Evolutionary conservation across 345 rosid genomes (phyloP).

Genomic region (Lenwebbia sp.): DNA sequence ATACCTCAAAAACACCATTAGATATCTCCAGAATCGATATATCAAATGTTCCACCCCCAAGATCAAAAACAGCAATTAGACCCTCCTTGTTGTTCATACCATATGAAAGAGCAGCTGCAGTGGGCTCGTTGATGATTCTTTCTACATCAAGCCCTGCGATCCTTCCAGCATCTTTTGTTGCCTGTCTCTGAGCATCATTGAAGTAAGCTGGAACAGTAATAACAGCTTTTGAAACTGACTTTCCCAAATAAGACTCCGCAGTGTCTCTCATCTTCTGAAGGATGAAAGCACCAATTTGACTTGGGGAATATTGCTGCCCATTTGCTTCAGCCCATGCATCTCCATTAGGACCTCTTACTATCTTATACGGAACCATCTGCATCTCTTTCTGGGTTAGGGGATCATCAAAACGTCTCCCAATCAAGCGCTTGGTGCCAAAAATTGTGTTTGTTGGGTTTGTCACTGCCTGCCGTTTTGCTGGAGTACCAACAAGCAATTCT

Average conservation of each 20-base stretch:
- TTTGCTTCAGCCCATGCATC: conserved; percentile 36
- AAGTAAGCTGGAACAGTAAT: conserved; percentile 34
- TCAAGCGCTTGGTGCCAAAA: conserved; percentile 27
- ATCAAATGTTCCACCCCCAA: conserved; percentile 34
- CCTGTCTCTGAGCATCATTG: conserved; percentile 35
- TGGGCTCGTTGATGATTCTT: conserved; percentile 34
- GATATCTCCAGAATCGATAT: conserved; percentile 30
- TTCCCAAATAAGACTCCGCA: conserved; percentile 28
- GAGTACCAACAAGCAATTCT: conserved; percentile 27
- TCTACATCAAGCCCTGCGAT: conserved; percentile 29
- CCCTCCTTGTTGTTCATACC: conserved; percentile 36
- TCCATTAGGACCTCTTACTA: conserved; percentile 25
- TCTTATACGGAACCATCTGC: conserved; percentile 26
- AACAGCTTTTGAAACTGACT: conserved; percentile 23
- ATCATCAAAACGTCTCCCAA: conserved; percentile 27
- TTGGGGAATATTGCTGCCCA: conserved; percentile 25
- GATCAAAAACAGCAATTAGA: conserved; percentile 32
- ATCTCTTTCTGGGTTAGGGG: conserved; percentile 26
- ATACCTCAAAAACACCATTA: conserved; percentile 36
- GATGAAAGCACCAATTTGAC: conserved; percentile 26
- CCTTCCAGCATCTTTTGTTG: conserved; percentile 36
- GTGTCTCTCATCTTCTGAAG: conserved; percentile 28
- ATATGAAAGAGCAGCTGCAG: conserved; percentile 36
- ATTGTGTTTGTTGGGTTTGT: conserved; percentile 24
- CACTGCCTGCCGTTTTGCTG: conserved; percentile 34